phyloP scores from a whole-genome alignment of 164 flowering plant genomes.

The Piper longum region DNA sequence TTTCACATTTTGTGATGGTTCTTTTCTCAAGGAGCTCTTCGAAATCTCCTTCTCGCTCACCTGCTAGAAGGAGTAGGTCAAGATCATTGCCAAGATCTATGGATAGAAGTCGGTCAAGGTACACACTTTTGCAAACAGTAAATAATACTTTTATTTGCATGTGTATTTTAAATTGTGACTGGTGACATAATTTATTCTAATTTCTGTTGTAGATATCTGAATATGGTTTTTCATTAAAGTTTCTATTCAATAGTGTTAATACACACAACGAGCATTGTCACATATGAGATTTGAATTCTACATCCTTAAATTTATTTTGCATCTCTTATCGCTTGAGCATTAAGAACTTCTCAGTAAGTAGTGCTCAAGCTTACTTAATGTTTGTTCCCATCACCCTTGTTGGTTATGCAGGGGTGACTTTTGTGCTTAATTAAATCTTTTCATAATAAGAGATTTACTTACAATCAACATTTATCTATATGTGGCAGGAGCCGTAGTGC shows the following conservation, averaged over 20 bases:
- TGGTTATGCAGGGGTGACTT: background rate
- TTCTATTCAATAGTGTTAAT: too few relatives aligned
- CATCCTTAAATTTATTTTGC: too few relatives aligned
- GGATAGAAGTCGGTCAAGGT: slow-evolving; percentile 43
- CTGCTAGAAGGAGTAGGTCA: slow-evolving; percentile 38
- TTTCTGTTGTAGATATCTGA: too few relatives aligned
- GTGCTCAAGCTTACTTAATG: too few relatives aligned
- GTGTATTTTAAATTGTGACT: background rate
- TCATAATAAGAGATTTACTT: background rate
- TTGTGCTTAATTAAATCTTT: background rate
- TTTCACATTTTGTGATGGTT: slow-evolving; percentile 6
- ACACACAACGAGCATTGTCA: too few relatives aligned
- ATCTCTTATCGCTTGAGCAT: too few relatives aligned
- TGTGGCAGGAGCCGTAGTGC: slow-evolving; percentile 26
- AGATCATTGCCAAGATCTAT: slow-evolving; percentile 28
- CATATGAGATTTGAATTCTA: too few relatives aligned
- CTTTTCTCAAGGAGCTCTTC: background rate
- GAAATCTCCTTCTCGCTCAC: slow-evolving; percentile 17
- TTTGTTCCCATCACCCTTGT: too few relatives aligned
- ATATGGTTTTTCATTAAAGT: too few relatives aligned
- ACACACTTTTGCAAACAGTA: background rate
- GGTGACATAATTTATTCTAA: too few relatives aligned
- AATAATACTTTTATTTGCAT: background rate
- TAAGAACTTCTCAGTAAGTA: too few relatives aligned
- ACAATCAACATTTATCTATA: background rate